Evolutionary conservation across 208 protist species (phyloP), one percentile per base, ranked within the genome.

Genomic region (Borovskyia barvae): DNA sequence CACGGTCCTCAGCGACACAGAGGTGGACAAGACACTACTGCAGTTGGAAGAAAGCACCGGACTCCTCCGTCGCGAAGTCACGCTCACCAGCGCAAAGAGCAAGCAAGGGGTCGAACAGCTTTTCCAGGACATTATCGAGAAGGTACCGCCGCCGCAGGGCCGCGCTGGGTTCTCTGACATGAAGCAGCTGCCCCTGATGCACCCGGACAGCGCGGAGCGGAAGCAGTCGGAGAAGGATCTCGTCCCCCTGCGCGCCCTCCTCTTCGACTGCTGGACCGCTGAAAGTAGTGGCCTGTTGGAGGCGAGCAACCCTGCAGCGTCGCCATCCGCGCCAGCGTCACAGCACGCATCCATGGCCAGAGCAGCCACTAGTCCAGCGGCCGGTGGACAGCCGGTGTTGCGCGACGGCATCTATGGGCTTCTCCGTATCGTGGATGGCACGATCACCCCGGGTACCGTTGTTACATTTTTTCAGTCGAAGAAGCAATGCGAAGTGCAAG

Each of bases 181-280:
- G 52, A 72, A 65, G 49, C 87, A 93, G 72, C 67, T 87, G 8
- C 84, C 85, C 15, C 43, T 71, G 17, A 74, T 93, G 74, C 73
- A 84, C 45, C 81, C 77, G 1, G 74, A 75, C 24, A 86, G 74
- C 56, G 66, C 40, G 24, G 74, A 80, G 49, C 67, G 71, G 9
- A 70, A 72, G 64, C 71, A 65, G 11, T 75, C 81, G 20, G 78
- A 78, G 46, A 68, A 68, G 17, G 70, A 68, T 14, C 54, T 87
- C 9, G 87, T 90, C 15, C 93, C 94, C 5, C 77, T 98, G 20
- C 91, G 93, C 17, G 94, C 92, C 15, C 71, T 99, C n/a, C 71
- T 99, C n/a, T 97, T 99, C 60, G 97, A 98, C 63, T 94, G 79
- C 29, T 98, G 95, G 94, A 98, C 88, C 8, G 73, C 86, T 42